A percentile compares a stretch with the other conserved stretches of the same genome.
These are phyloP conservation scores for Acidiella bohemica DNA, from an alignment of 495 filamentous ascomycete species.

Conservation along the genomic window DNA sequence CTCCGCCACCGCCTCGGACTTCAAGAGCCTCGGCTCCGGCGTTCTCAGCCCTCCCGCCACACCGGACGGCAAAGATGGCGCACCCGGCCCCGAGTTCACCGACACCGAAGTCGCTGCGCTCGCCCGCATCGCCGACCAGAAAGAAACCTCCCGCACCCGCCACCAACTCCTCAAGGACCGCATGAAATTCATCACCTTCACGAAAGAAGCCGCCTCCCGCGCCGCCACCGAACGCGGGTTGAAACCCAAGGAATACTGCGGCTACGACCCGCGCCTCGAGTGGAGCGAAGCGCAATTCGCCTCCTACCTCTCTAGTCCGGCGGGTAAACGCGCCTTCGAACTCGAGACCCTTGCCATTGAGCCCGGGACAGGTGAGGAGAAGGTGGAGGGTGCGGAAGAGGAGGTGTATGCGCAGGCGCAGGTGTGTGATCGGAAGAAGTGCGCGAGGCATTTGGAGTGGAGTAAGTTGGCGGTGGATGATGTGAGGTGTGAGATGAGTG, in stretches of 20 bases:
- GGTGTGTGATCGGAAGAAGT: conserved; percentile 29
- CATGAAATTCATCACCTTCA: conserved; percentile 27
- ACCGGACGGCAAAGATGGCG: conserved; percentile 7
- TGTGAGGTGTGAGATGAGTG: conserved; percentile 27
- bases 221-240: conserved; percentile 25
- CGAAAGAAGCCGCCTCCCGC: conserved; percentile 22
- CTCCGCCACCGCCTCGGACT: conserved; percentile 37
- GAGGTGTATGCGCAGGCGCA: conserved; percentile 4
- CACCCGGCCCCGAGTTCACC: conserved; percentile 7
- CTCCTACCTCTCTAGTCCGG: conserved; percentile 23
- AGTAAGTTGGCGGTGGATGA: conserved; percentile 29
- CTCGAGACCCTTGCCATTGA: conserved; percentile 15
- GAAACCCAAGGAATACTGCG: conserved; percentile 47
- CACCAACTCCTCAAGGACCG: conserved; percentile 29
- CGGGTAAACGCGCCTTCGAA: conserved; percentile 23
- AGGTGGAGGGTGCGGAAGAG: conserved; percentile 4
- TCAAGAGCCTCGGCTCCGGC: conserved; percentile 44
- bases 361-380: conserved; percentile 4
- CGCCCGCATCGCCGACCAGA: conserved; percentile 18
- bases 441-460: conserved; percentile 29
- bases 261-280: conserved; percentile 46
- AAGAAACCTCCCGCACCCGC: conserved; percentile 20
- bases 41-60: conserved; percentile 31
- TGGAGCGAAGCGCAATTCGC: conserved; percentile 51
- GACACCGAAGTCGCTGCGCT: conserved; percentile 21